phyloP scores from a whole-genome alignment of 441 rosid species.

The Capsella rubella region DNA sequence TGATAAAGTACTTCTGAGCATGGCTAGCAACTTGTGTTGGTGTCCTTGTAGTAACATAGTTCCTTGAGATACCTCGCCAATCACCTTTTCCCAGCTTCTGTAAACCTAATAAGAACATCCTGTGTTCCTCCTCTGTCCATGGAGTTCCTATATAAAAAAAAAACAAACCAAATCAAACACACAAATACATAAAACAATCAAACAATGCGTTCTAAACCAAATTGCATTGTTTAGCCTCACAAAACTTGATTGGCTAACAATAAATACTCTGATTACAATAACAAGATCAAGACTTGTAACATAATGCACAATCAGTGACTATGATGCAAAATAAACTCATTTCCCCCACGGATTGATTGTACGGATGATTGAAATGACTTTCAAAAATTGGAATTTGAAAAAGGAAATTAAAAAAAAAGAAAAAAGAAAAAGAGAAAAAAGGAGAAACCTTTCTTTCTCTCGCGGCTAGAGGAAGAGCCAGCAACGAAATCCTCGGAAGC shows the following conservation, averaged over 20 bases:
- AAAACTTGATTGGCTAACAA: background rate
- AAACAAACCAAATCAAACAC: slow-evolving; percentile 1
- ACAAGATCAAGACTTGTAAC: too few relatives aligned
- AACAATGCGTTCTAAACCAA: background rate
- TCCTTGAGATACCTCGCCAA: slow-evolving; percentile 80
- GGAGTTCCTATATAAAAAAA: slow-evolving; percentile 53
- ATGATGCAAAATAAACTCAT: slow-evolving; percentile 1
- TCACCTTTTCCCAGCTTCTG: slow-evolving; percentile 83
- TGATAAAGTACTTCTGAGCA: slow-evolving; percentile 78
- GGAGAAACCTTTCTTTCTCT: slow-evolving; percentile 67
- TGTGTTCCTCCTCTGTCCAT: slow-evolving; percentile 81
- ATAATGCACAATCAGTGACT: background rate
- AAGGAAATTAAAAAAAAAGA: background rate
- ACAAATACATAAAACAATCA: slow-evolving; percentile 1
- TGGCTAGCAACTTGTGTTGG: slow-evolving; percentile 87
- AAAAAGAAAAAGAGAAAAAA: background rate
- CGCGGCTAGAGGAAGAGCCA: slow-evolving; percentile 74
- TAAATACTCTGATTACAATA: too few relatives aligned
- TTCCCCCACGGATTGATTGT: slow-evolving; percentile 1
- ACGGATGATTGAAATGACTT: background rate
- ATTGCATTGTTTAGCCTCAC: background rate
- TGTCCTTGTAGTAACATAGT: slow-evolving; percentile 68
- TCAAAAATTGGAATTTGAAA: background rate
- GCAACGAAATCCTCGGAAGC: slow-evolving; percentile 81
- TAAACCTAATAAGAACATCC: slow-evolving; percentile 76